Evolutionary conservation across 352 stramenopile species (phyloP), one percentile per base, ranked within the genome.

Genomic region (Globisporangium takayamanum): DNA sequence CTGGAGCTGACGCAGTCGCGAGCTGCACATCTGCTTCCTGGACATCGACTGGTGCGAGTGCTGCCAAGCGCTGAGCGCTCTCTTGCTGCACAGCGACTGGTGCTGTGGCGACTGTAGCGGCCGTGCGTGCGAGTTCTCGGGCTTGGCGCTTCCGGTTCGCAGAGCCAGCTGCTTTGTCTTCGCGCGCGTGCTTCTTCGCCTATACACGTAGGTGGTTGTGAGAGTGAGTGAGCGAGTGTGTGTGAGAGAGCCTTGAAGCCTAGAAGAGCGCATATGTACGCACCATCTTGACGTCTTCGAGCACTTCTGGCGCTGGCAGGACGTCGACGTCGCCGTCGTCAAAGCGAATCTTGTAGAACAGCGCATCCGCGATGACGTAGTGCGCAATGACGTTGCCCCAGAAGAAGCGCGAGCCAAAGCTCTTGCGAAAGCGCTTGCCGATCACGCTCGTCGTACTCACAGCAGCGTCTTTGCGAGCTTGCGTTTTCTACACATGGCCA

Each of bases 261-360:
- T 8, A 8, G 15, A 44, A 25, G 14, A 55, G 1, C 6, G 26
- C 10, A 14, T 12, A 0, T 5, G 5, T 45, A 22, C 37, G 3
- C 22, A 51, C 69, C 62, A 68, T 59, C 55, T 77, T 63, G 5
- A 78, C 47, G 59, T 89, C 78, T 46, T 69, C 52, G 8, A 78
- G 39, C 25, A 83, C 73, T 66, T 92, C 83, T 6, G 74, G 70
- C 2, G 57, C 66, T 10, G 73, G 67, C 18, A 90, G 66, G 55
- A 92, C 76, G 63, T 92, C 83, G 30, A 92, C 80, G 57, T 92
- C 83, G 41, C 83, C 83, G 45, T 92, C 83, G 41, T 92, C 83
- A 58, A 92, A 92, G 67, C 73, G 78, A 45, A 92, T 67, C 55
- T 92, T 92, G 65, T 89, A 92, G 52, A 92, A 90, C 0, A 74